A percentile compares a stretch with the other conserved stretches of the same genome.
These are phyloP conservation scores for Phytophthora niederhauseri DNA, from an alignment of 352 stramenopile species.

Conservation along the genomic window DNA sequence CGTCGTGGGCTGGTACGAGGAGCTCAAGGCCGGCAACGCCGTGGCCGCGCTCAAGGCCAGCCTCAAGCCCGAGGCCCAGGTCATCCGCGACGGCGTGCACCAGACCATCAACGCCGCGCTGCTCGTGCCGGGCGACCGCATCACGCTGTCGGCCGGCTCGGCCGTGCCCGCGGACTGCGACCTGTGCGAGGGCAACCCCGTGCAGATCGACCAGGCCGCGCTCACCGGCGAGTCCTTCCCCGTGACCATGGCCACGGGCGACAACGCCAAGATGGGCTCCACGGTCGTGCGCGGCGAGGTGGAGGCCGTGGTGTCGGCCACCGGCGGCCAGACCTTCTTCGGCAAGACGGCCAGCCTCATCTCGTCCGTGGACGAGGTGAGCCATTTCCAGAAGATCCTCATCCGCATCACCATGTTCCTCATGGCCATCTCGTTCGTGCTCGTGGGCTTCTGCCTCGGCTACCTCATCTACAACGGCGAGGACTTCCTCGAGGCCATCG, in stretches of 20 bases:
- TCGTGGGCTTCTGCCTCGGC: constrained; percentile 89
- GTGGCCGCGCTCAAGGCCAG: constrained; percentile 87
- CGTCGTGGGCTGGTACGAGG: constrained; percentile 75
- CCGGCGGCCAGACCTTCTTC: constrained; percentile 93
- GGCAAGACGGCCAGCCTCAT: constrained; percentile 88
- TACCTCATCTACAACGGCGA: constrained; percentile 89
- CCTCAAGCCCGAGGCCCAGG: constrained; percentile 85
- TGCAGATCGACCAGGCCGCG: constrained; percentile 92
- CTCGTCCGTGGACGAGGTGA: constrained; percentile 69
- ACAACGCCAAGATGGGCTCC: constrained; percentile 90
- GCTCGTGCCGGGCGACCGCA: constrained; percentile 95
- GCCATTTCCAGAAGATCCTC: constrained; percentile 93
- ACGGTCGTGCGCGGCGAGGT: constrained; percentile 91
- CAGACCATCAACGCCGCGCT: constrained; percentile 88
- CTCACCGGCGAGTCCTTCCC: constrained; percentile 96
- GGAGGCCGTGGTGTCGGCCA: constrained; percentile 92
- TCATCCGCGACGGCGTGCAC: constrained; percentile 91
- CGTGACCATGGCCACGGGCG: constrained; percentile 78
- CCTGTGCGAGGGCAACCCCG: constrained; percentile 75
- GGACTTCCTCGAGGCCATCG: constrained; percentile 76
- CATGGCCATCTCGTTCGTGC: constrained; percentile 83
- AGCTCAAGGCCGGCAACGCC: constrained; percentile 84
- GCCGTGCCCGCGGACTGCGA: constrained; percentile 94
- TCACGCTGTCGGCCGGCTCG: constrained; percentile 90
- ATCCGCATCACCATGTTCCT: constrained; percentile 93